These are phyloP conservation scores for Saksenaea vasiformis DNA, from an alignment of 371 early-diverging fungal genomes.

Conservation along the genomic window DNA sequence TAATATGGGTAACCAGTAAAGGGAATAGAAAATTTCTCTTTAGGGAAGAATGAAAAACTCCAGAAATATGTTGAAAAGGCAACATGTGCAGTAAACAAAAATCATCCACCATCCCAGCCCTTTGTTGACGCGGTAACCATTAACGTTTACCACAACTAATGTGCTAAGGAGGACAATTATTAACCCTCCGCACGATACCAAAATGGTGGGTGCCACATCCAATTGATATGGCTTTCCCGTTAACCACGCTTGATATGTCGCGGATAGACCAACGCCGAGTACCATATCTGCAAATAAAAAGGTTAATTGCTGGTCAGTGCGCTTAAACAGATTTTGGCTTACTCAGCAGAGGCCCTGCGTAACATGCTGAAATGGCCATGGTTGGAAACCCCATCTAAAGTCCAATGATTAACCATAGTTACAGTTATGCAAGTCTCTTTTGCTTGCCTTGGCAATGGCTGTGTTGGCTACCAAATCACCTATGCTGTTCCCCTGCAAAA, in stretches of 20 bases:
- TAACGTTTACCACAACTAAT: constrained; percentile 52
- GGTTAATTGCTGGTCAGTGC: not conserved
- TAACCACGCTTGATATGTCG: constrained; percentile 52
- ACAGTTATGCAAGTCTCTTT: not conserved
- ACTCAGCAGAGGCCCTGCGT: constrained; percentile 83
- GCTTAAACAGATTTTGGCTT: constrained; percentile 18
- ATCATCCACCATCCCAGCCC: constrained; percentile 57
- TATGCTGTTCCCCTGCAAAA: constrained; percentile 72
- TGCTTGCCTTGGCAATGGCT: constrained; percentile 66
- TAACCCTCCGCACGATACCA: constrained; percentile 53
- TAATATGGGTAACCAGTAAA: not conserved
- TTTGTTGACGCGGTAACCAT: constrained; percentile 49
- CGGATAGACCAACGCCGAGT: constrained; percentile 76
- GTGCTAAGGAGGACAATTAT: constrained; percentile 50
- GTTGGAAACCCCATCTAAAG: constrained; percentile 75
- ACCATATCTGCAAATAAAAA: constrained; percentile 57
- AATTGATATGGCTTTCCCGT: constrained; percentile 44
- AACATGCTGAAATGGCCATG: constrained; percentile 88
- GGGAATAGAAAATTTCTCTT: not conserved
- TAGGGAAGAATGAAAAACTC: constrained; percentile 24
- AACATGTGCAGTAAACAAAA: constrained; percentile 41
- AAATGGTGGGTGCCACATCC: constrained; percentile 56
- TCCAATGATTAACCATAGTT: not conserved
- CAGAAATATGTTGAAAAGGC: constrained; percentile 43
- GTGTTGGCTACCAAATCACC: constrained; percentile 86